Base-by-base conservation (phyloP, 225 moss, liverwort and hornwort species). In the Neckera pumila region DNA sequence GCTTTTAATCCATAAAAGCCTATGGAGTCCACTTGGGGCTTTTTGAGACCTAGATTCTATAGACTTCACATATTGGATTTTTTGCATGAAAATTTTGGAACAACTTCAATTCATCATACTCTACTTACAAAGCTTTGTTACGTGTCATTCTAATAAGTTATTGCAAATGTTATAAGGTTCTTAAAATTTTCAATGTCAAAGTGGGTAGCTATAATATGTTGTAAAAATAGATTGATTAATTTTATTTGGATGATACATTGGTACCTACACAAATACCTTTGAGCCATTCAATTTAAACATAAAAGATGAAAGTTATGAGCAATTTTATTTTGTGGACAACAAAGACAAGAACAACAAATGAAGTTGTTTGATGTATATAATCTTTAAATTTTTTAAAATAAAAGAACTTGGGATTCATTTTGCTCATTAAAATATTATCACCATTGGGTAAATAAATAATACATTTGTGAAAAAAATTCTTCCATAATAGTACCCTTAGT, bases 371-470 rank as follows among this genome's bases (percentile, higher is more conserved):
- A 15, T 27, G 15, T 43, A 27, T 0, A 42, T 3, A 47, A 31
- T 47, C 47, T 4, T 11, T 11, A 17, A 9, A 9, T 20, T 28
- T 19, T 10, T 1, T 19, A 36, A 42, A 19, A 65, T 8, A 15
- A 15, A 40, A 42, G 0, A 25, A 26, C 0, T 27, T 8, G 0
- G 3, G 0, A 45, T 45, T 10, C 5, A 17, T 73, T 17, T 73
- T 30, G 3, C 2, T 71, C 27, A 43, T 13, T 9, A 26, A 8
- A 42, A 43, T 42, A 16, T 2, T 71, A 1, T 27, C 5, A 14
- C 16, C 16, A 43, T 43, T 26, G 8, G 8, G 0, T 73, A 17
- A 73, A 45, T 1, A 45, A 28, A 0, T 45, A 28, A 0, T 28
- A 3, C 28, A 45, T 30, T 45, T 30, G 72, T 19, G 0, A 47